Evolutionary conservation across 768 basidiomycete genomes (phyloP), one percentile per base, ranked within the genome.

Genomic region (Tylopilus sp.): DNA sequence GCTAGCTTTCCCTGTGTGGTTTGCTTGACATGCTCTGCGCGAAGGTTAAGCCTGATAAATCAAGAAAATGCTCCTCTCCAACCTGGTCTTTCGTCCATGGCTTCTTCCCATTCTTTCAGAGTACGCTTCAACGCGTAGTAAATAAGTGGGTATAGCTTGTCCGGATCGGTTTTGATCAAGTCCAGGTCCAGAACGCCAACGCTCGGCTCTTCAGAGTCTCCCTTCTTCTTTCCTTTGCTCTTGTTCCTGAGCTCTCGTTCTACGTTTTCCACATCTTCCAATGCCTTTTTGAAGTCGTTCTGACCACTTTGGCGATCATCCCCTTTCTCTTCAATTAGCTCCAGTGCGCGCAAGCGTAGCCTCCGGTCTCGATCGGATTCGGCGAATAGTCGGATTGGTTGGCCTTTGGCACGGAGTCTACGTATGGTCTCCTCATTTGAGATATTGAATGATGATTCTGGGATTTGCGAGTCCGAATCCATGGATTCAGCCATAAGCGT

Each of bases 81-180:
- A 92, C 93, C 93, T 62, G 93, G 93, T 63, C 97, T 79, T 56
- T 92, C 89, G 50, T 90, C 92, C 88, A 99, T 88, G 43, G 89
- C 89, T 61, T 93, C 87, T 59, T 86, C 95, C 97, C 97, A 99
- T 65, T 99, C 97, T 63, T 93, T 93, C 47, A 98, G 76, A 6
- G 86, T 87, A 56, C 87, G 79, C 77, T 98, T 98, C 53, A 98
- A 74, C 2, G 94, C 92, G 67, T 94, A 93, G 66, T 99, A 99
- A 45, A 99, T 98, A 62, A 98, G 77, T 0, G 97, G 97, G 66
- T 99, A 98, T 26, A 98, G 75, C 71, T 91, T 97, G 75, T 96
- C 91, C 8, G 93, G 90, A 68, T 98, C 92, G 17, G 83, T 83
- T 77, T 93, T 96, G 64, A 98, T 69, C 54, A 98, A 77, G 7